A percentile compares a stretch with the other conserved stretches of the same genome.
These are phyloP conservation scores for Dentipellis sp. DNA, from an alignment of 768 basidiomycete species.

Conservation along the genomic window DNA sequence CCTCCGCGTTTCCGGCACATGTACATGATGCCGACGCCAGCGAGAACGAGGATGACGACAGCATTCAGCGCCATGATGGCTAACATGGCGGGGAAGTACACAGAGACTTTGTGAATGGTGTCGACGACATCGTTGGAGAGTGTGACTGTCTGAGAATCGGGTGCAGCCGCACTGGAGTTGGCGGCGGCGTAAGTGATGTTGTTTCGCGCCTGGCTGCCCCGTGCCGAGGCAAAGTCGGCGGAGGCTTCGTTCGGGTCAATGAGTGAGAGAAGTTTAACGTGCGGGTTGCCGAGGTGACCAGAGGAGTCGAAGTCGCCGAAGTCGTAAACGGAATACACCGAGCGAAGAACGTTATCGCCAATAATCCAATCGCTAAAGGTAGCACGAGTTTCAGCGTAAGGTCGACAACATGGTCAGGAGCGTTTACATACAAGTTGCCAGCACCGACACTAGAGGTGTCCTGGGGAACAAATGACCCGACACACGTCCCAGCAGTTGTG, in stretches of 20 bases:
- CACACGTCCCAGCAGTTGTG: slow-evolving; percentile 40
- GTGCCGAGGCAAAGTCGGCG: slow-evolving; percentile 53
- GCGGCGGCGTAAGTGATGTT: slow-evolving; percentile 61
- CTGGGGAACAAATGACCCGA: slow-evolving; percentile 71
- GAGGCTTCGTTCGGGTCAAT: slow-evolving; percentile 64
- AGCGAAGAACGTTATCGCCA: slow-evolving; percentile 78
- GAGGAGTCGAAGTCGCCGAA: slow-evolving; percentile 68
- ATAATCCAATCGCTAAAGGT: slow-evolving; percentile 64
- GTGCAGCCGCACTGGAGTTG: slow-evolving; percentile 26
- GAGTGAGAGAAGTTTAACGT: slow-evolving; percentile 65
- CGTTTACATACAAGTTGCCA: slow-evolving; percentile 43
- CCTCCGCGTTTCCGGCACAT: slow-evolving; percentile 40
- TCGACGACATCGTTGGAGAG: slow-evolving; percentile 49
- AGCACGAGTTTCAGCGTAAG: not conserved
- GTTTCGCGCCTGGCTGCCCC: slow-evolving; percentile 53
- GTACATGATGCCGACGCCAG: slow-evolving; percentile 41
- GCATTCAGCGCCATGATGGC: slow-evolving; percentile 74
- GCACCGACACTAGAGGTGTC: slow-evolving; percentile 39
- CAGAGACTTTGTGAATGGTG: slow-evolving; percentile 54
- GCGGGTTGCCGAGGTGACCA: slow-evolving; percentile 65
- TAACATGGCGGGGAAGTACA: slow-evolving; percentile 64
- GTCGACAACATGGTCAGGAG: not conserved
- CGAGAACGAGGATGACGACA: slow-evolving; percentile 50
- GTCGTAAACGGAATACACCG: slow-evolving; percentile 76
- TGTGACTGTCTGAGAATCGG: slow-evolving; percentile 36